Conservation (phyloP, 2,329 filamentous ascomycete genomes). For the Tolypocladium paradoxum region DNA sequence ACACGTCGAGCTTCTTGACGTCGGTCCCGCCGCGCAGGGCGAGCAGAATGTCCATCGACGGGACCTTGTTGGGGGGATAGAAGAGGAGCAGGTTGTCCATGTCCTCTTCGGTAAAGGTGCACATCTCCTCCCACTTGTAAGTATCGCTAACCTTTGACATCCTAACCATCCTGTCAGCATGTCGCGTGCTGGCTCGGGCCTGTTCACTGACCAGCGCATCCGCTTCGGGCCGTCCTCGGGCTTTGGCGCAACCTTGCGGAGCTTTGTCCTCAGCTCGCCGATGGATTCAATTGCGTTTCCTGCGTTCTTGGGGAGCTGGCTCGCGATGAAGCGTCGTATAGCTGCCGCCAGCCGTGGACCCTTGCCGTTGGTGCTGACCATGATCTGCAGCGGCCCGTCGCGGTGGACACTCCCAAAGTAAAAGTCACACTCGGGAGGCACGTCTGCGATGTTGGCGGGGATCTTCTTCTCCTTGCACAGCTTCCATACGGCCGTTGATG, state of each 20-base stretch:
- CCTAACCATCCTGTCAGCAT: slow-evolving; percentile 33
- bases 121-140: slow-evolving; percentile 77
- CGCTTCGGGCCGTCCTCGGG: slow-evolving; percentile 68
- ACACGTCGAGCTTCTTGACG: slow-evolving; percentile 38
- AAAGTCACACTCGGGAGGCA: slow-evolving; percentile 94
- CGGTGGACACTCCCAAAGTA: slow-evolving; percentile 96
- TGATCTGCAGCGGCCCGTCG: slow-evolving; percentile 90
- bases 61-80: slow-evolving; percentile 50
- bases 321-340: slow-evolving; percentile 73
- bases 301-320: slow-evolving; percentile 62
- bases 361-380: slow-evolving; percentile 98
- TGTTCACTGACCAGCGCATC: slow-evolving; percentile 66
- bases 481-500: slow-evolving; percentile 87
- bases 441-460: slow-evolving; percentile 91
- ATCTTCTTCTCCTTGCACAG: slow-evolving; percentile 78
- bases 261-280: slow-evolving; percentile 65
- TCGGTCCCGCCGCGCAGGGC: slow-evolving; percentile 38
- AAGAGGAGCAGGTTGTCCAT: slow-evolving; percentile 76
- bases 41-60: slow-evolving; percentile 42
- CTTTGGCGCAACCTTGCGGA: slow-evolving; percentile 66
- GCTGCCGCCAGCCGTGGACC: slow-evolving; percentile 84
- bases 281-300: slow-evolving; percentile 81
- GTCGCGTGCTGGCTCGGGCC: neutral
- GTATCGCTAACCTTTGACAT: slow-evolving; percentile 87
- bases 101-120: slow-evolving; percentile 68